Base-by-base conservation (phyloP, 495 filamentous ascomycete species). In the Eremomyces bilateralis region DNA sequence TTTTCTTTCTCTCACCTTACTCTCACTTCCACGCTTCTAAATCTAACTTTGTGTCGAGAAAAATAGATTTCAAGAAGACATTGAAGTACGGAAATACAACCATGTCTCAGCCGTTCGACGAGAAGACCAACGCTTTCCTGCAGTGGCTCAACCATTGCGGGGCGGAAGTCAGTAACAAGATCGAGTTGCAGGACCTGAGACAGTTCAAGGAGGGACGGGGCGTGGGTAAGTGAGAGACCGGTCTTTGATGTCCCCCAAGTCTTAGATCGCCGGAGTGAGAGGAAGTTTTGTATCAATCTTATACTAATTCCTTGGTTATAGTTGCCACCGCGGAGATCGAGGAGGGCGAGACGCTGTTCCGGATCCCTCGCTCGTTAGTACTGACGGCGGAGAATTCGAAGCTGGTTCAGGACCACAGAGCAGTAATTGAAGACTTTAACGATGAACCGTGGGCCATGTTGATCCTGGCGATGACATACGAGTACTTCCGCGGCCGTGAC, bases 381-480 rank as follows among this genome's bases (percentile, higher is more conserved):
- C 59, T 79, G 21, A 50, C 41, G 17, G 41, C 46, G 12, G 50
- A 52, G 29, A 58, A 45, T 32, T 59, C 56, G 4, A 40, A 43
- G 15, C 30, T 54, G 16, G 36, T 39, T 4, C 16, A 33, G 17
- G 25, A 30, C 13, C n/a, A n/a, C n/a, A n/a, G n/a, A n/a, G n/a
- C n/a, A n/a, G 21, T 44, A 20, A 42, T 48, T 21, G 38, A 39
- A 15, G 20, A 39, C 24, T 41, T 51, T 27, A 13, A 27, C 8
- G 13, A 27, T 16, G 53, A 52, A 27, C 58, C 62, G 43, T 76
- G 71, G 69, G 49, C 65, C 20, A 63, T 66, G 4, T 55, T 94
- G 4, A 83, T 91, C 42, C 56, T 88, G 10, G 65, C 79, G 29
- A 71, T 93, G 65, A 63, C 91, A 8, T 75, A 77, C 48, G 82